These are phyloP conservation scores for Talaromyces sp. DNA, from an alignment of 2,329 filamentous ascomycete species.

Conservation along the genomic window DNA sequence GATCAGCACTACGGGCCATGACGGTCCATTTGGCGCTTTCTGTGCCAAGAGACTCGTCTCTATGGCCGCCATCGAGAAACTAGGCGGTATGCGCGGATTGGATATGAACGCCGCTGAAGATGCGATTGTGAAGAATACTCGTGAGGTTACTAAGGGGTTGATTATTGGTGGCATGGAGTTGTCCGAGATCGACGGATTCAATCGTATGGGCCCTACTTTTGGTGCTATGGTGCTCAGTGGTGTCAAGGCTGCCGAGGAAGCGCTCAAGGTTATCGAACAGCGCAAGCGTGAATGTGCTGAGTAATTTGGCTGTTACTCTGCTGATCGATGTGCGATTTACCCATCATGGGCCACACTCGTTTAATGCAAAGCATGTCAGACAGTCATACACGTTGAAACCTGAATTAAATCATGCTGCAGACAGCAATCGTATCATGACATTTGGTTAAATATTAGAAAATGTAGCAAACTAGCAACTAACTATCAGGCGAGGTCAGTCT, in stretches of 20 bases:
- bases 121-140: constrained; percentile 86
- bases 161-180: constrained; percentile 96
- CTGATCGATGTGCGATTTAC: neutral
- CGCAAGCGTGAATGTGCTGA: constrained; percentile 74
- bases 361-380: constrained; percentile 1
- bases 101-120: constrained; percentile 93
- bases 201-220: constrained; percentile 87
- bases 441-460: neutral
- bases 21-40: constrained; percentile 88
- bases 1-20: constrained; percentile 87
- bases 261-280: constrained; percentile 70
- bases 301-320: constrained; percentile 15
- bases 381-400: neutral
- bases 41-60: constrained; percentile 84
- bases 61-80: constrained; percentile 77
- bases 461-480: neutral
- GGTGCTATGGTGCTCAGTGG: constrained; percentile 85
- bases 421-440: neutral
- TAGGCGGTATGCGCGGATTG: constrained; percentile 87
- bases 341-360: constrained; percentile 1
- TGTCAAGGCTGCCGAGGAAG: constrained; percentile 88
- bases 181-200: constrained; percentile 83
- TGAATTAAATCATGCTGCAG: neutral
- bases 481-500: neutral
- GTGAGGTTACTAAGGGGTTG: constrained; percentile 81